Evolutionary conservation across 1,139 yeast species (phyloP).

Genomic region (Groenewaldozyma sp.): DNA sequence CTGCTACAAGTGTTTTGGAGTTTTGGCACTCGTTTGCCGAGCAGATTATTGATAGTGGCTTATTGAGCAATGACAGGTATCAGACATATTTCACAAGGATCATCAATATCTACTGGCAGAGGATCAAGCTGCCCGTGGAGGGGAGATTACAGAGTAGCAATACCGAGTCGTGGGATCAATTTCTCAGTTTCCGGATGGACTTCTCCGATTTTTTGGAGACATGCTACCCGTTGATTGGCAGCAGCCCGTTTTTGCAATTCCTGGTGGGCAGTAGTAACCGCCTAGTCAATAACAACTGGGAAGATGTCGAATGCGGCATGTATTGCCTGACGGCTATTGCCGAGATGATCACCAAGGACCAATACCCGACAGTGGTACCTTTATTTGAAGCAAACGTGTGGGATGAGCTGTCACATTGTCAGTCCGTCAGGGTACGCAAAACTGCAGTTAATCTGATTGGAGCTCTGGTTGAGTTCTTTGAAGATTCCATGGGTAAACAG

Average conservation of each 20-base stretch:
- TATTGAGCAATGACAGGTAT: constrained; percentile 18
- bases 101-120: constrained; percentile 53
- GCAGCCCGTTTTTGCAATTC: constrained; percentile 40
- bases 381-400: constrained; percentile 29
- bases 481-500: constrained; percentile 22
- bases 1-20: constrained; percentile 58
- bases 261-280: constrained; percentile 38
- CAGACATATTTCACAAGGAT: constrained; percentile 37
- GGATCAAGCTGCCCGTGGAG: constrained; percentile 38
- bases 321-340: constrained; percentile 47
- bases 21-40: constrained; percentile 79
- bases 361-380: constrained; percentile 19
- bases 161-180: constrained; percentile 39
- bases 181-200: constrained; percentile 57
- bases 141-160: constrained; percentile 12
- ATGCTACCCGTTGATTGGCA: constrained; percentile 55
- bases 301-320: constrained; percentile 60
- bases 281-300: constrained; percentile 24
- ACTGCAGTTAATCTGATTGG: constrained; percentile 32
- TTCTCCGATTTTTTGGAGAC: constrained; percentile 69
- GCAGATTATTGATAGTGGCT: constrained; percentile 47
- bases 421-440: constrained; percentile 23
- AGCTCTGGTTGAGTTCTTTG: constrained; percentile 28
- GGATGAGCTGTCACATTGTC: constrained; percentile 22
- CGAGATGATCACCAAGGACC: constrained; percentile 29